phyloP scores from a whole-genome alignment of 768 basidiomycete genomes.

The Boletus vermiculosoides region DNA sequence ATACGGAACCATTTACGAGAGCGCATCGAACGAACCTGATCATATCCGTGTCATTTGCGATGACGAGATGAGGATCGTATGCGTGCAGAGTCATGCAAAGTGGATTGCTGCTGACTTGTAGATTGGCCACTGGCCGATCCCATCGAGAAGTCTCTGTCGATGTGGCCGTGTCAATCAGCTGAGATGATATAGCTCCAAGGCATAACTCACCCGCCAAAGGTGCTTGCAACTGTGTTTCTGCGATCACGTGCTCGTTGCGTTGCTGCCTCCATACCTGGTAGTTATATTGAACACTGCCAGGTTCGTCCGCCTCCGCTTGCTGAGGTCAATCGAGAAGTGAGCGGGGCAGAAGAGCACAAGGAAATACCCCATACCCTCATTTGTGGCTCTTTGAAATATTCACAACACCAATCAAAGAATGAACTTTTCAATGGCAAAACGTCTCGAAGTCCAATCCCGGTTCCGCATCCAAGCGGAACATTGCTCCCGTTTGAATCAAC shows the following conservation, averaged over 20 bases:
- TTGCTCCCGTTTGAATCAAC: slow-evolving; percentile 67
- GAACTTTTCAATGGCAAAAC: slow-evolving; percentile 86
- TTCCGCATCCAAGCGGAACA: slow-evolving; percentile 74
- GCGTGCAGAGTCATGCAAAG: slow-evolving; percentile 87
- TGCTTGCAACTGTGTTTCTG: slow-evolving; percentile 67
- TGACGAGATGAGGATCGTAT: slow-evolving; percentile 83
- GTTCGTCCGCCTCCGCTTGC: slow-evolving; percentile 96
- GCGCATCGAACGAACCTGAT: slow-evolving; percentile 57
- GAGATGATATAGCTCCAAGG: slow-evolving; percentile 20
- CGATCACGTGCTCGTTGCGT: slow-evolving; percentile 78
- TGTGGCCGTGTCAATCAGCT: neutral
- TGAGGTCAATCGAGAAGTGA: slow-evolving; percentile 33
- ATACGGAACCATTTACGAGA: neutral
- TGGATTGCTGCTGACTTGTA: slow-evolving; percentile 60
- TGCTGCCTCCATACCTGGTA: slow-evolving; percentile 93
- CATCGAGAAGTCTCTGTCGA: slow-evolving; percentile 58
- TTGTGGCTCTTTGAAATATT: slow-evolving; percentile 98
- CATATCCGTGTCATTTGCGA: slow-evolving; percentile 83
- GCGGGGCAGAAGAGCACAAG: neutral
- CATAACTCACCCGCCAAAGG: slow-evolving; percentile 64
- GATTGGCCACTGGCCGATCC: slow-evolving; percentile 68
- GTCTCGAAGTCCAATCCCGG: slow-evolving; percentile 78
- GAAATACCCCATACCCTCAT: slow-evolving; percentile 73
- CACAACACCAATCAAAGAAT: slow-evolving; percentile 94
- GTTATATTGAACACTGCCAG: slow-evolving; percentile 90